phyloP scores from a whole-genome alignment of 2,329 filamentous ascomycete species.

The Talaromyces sp. region DNA sequence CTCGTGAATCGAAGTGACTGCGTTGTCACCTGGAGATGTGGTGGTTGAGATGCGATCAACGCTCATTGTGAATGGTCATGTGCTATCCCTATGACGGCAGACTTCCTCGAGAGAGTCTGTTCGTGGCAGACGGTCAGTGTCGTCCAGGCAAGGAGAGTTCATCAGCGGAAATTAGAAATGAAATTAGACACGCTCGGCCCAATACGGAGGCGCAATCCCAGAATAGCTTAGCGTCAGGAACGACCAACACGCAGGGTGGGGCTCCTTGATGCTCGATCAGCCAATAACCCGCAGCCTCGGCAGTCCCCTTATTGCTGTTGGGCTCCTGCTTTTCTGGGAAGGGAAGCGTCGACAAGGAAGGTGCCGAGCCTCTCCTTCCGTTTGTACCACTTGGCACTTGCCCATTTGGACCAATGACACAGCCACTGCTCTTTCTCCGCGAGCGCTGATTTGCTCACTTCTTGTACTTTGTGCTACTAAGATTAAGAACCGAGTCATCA shows the following conservation, averaged over 20 bases:
- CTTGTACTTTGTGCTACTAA: too few species aligned
- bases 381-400: too few species aligned
- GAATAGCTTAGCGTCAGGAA: conserved; percentile 13
- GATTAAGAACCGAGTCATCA: background rate
- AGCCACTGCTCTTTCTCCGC: background rate
- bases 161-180: conserved; percentile 12
- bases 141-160: background rate
- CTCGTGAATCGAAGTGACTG: background rate
- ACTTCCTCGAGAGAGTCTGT: background rate
- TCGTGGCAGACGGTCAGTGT: background rate
- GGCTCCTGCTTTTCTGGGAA: background rate
- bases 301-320: background rate
- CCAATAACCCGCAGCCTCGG: background rate
- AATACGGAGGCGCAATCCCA: background rate
- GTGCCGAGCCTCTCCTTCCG: conserved; percentile 7
- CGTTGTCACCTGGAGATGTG: background rate
- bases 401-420: background rate
- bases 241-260: conserved; percentile 7
- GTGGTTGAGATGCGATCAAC: background rate
- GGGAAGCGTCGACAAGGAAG: background rate
- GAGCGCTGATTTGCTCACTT: background rate
- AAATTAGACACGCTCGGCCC: background rate
- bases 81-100: too few species aligned
- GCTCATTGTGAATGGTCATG: background rate
- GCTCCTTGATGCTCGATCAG: background rate